phyloP scores from a whole-genome alignment of 768 basidiomycete species.

The Coprinopsis strossmayeri region DNA sequence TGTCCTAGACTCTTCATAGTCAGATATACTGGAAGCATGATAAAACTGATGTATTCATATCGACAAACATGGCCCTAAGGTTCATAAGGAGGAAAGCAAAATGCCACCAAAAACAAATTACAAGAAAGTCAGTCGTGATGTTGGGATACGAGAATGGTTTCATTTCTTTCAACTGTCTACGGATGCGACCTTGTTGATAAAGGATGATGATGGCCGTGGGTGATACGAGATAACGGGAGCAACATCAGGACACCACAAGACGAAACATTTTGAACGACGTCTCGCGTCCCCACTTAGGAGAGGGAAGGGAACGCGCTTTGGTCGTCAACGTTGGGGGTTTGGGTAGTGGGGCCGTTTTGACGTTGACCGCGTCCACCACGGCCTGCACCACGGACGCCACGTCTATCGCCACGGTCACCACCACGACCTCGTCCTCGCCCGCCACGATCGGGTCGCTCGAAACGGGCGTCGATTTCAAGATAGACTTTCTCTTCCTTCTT shows the following conservation, averaged over 20 bases:
- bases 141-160: not conserved
- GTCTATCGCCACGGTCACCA: slow-evolving; percentile 39
- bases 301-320: slow-evolving; percentile 87
- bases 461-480: slow-evolving; percentile 88
- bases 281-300: slow-evolving; percentile 30
- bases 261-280: not conserved
- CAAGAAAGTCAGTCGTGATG: not conserved
- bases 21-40: too few species aligned
- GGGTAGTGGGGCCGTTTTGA: slow-evolving; percentile 29
- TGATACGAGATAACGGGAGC: not conserved
- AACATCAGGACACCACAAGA: not conserved
- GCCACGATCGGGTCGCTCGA: slow-evolving; percentile 74
- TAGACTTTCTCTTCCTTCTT: slow-evolving; percentile 90
- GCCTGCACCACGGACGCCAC: slow-evolving; percentile 38
- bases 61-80: not conserved
- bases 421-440: slow-evolving; percentile 47
- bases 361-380: slow-evolving; percentile 38
- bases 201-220: too few species aligned
- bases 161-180: not conserved
- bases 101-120: not conserved
- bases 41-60: too few species aligned
- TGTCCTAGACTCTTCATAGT: too few species aligned
- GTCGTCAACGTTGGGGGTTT: slow-evolving; percentile 69
- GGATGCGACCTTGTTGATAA: too few species aligned
- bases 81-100: not conserved